Conservation (phyloP, 805 yeast genomes). For the Spathaspora hagerdaliae region DNA sequence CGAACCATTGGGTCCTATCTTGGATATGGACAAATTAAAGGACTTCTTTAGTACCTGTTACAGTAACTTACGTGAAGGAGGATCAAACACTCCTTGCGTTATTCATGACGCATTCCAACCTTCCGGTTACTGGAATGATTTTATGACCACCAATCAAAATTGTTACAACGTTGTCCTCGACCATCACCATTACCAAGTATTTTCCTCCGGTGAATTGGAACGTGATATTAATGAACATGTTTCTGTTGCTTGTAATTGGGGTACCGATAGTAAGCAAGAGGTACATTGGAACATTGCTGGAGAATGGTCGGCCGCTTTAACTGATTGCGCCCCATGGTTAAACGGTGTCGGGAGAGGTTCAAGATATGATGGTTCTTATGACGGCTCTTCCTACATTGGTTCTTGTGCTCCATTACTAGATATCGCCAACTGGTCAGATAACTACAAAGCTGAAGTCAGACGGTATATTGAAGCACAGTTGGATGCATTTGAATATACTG, state of each 20-base stretch:
- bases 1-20: constrained; percentile 79
- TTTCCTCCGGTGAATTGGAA: constrained; percentile 57
- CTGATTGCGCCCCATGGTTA: constrained; percentile 86
- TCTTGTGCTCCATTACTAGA: constrained; percentile 47
- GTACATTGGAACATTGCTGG: constrained; percentile 76
- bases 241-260: constrained; percentile 27
- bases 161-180: constrained; percentile 70
- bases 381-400: constrained; percentile 45
- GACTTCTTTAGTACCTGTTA: constrained; percentile 64
- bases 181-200: constrained; percentile 90
- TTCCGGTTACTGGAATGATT: constrained; percentile 59
- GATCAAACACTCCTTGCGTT: constrained; percentile 52
- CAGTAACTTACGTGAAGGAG: constrained; percentile 52
- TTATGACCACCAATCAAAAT: constrained; percentile 33
- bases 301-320: constrained; percentile 89
- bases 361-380: constrained; percentile 65
- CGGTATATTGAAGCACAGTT: constrained; percentile 83
- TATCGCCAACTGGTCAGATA: constrained; percentile 51
- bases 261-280: constrained; percentile 38
- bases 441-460: constrained; percentile 56
- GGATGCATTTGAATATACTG: constrained; percentile 67
- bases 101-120: constrained; percentile 81
- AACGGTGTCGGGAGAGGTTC: constrained; percentile 86
- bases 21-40: constrained; percentile 56
- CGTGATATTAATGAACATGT: constrained; percentile 62